These are phyloP conservation scores for Fragaria iinumae DNA, from an alignment of 306 rosid genomes.

Conservation along the genomic window DNA sequence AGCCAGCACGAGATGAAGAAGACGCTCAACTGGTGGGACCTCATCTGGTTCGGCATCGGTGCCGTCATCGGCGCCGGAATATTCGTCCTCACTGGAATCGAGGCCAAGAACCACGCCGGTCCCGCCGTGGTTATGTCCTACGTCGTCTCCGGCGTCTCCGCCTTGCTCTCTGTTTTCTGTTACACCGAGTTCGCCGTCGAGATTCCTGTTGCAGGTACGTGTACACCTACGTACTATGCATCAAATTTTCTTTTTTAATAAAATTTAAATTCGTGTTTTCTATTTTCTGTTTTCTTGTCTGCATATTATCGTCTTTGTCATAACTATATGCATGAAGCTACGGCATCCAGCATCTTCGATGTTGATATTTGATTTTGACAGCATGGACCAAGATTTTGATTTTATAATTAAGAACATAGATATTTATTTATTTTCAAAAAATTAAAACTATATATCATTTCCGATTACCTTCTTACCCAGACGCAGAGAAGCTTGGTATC, in stretches of 20 bases:
- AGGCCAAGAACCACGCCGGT: constrained; percentile 41
- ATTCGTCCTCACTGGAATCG: constrained; percentile 81
- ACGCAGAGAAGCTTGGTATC: too few species aligned
- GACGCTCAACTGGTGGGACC: constrained; percentile 88
- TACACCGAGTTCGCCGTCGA: constrained; percentile 92
- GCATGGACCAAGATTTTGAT: neutral
- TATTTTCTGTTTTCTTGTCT: too few species aligned
- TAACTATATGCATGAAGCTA: neutral
- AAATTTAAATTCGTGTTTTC: neutral
- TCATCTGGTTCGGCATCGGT: constrained; percentile 83
- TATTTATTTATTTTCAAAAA: too few species aligned
- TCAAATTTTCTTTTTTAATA: neutral
- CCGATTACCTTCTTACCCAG: too few species aligned
- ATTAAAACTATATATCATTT: too few species aligned
- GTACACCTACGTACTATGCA: neutral
- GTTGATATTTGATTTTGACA: neutral
- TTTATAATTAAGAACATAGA: too few species aligned
- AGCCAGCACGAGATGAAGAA: constrained; percentile 82
- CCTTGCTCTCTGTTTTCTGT: constrained; percentile 88
- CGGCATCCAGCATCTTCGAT: neutral
- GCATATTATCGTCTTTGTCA: neutral
- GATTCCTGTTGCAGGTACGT: constrained; percentile 79
- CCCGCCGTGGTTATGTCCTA: constrained; percentile 79
- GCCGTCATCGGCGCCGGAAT: constrained; percentile 84
- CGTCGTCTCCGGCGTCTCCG: constrained; percentile 74